Evolutionary conservation across 345 rosid genomes (phyloP), one percentile per base, ranked within the genome.

Genomic region (Populus ilicifolia): DNA sequence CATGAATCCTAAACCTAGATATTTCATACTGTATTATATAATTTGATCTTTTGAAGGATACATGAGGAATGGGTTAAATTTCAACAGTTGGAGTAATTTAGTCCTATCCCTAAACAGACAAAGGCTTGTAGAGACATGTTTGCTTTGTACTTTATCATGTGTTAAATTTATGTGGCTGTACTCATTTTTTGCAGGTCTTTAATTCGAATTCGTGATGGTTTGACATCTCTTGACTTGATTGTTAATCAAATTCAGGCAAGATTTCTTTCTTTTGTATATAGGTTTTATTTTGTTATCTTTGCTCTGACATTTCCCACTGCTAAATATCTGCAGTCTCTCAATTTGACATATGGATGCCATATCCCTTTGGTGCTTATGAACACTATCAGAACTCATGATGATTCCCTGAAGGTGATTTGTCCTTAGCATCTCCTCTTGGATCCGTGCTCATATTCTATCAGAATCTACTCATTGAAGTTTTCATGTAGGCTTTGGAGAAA

Each of bases 241-340:
- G 85, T 86, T 70, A 77, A 74, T 61, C 91, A 85, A 87, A 84
- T 90, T 69, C 76, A 87, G 90, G 93, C 88, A 21, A 70, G 81
- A 64, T 52, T 44, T 12, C 38, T 67, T 68, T 65, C 71, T 36
- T 27, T 29, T 10, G 71, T 21, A 9, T 71, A 2, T 38, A 18
- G 71, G 52, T 69, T 38, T 68, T 64, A 39, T 70, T 64, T 46
- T 41, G 46, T 39, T 13, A 35, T 36, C 36, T 30, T 71, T 56
- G 59, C 69, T 36, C 66, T 59, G 52, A 61, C 56, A 25, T 35
- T 62, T 80, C 39, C 46, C 59, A 39, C 50, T 79, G 27, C 76
- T 44, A 29, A 68, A 76, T 72, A 7, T 71, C 69, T 82, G 69
- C 78, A 90, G 93, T 77, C 79, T 67, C 88, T 88, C 66, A 90